Conservation (phyloP, 495 filamentous ascomycete genomes). For the Sordaria brevicollis region DNA sequence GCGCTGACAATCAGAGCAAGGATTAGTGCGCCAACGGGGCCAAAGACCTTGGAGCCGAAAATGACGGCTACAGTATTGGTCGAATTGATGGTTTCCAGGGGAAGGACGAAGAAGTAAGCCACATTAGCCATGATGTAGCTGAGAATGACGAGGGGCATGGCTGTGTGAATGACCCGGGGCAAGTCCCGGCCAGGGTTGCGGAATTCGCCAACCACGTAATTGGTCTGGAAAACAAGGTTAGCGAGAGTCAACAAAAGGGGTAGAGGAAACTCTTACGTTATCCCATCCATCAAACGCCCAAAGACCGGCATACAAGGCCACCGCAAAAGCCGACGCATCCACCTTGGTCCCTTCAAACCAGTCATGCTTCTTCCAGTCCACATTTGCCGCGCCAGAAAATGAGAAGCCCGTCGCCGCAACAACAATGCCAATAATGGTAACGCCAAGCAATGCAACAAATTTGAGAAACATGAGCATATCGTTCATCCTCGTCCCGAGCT, state of each 20-base stretch:
- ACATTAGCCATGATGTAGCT: conserved; percentile 87
- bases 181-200: conserved; percentile 82
- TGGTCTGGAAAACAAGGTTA: conserved; percentile 52
- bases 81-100: conserved; percentile 63
- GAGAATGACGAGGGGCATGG: conserved; percentile 87
- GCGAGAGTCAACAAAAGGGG: conserved; percentile 1
- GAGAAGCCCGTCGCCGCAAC: conserved; percentile 82
- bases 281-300: conserved; percentile 99
- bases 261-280: conserved; percentile 54
- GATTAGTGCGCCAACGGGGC: conserved; percentile 66
- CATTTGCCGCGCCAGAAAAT: conserved; percentile 59
- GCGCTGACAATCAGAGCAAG: conserved; percentile 83
- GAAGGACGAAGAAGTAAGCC: conserved; percentile 92
- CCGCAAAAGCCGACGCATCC: conserved; percentile 74
- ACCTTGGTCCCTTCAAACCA: conserved; percentile 86
- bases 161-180: conserved; percentile 90
- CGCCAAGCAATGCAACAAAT: conserved; percentile 77
- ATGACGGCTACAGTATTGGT: conserved; percentile 89
- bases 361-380: conserved; percentile 74
- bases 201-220: conserved; percentile 96
- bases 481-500: conserved; percentile 70
- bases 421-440: conserved; percentile 81
- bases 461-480: conserved; percentile 96
- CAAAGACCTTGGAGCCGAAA: conserved; percentile 87
- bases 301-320: conserved; percentile 87